These are phyloP conservation scores for Pseudohyphozyma bogoriensis DNA, from an alignment of 768 basidiomycete genomes.

Conservation along the genomic window DNA sequence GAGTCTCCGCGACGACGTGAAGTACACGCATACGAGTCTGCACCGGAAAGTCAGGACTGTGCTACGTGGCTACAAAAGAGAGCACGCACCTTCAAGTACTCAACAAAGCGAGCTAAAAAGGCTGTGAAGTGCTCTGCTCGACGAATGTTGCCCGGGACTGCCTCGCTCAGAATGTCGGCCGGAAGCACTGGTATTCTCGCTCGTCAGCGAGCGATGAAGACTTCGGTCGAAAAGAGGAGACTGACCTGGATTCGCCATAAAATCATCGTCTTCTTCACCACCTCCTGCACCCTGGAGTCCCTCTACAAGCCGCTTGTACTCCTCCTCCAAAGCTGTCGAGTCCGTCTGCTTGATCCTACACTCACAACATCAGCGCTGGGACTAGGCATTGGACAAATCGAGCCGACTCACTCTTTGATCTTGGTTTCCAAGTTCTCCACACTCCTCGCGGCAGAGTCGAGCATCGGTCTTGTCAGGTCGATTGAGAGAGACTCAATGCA, in stretches of 20 bases:
- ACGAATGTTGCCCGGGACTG: slow-evolving; percentile 93
- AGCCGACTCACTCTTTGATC: slow-evolving; percentile 72
- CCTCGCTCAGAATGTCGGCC: slow-evolving; percentile 87
- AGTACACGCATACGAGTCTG: slow-evolving; percentile 98
- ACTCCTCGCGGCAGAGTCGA: slow-evolving; percentile 84
- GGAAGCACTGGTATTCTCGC: slow-evolving; percentile 57
- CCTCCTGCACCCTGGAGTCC: slow-evolving; percentile 66
- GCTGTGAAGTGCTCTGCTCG: slow-evolving; percentile 99
- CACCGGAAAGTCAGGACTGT: neutral
- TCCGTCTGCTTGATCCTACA: slow-evolving; percentile 84
- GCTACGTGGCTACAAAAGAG: neutral
- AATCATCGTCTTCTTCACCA: slow-evolving; percentile 59
- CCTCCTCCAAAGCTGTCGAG: slow-evolving; percentile 86
- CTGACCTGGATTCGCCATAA: slow-evolving; percentile 81
- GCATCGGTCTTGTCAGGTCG: slow-evolving; percentile 92
- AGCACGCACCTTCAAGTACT: slow-evolving; percentile 76
- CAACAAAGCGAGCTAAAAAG: slow-evolving; percentile 93
- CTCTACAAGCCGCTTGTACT: slow-evolving; percentile 89
- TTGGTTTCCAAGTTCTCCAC: slow-evolving; percentile 75
- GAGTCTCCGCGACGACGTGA: slow-evolving; percentile 97
- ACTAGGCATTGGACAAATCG: neutral
- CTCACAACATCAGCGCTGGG: neutral
- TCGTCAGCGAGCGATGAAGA: neutral
- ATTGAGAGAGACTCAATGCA: slow-evolving; percentile 98
- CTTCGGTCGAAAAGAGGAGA: neutral